Conservation (phyloP, 2,329 filamentous ascomycete species). For the Arachnopeziza araneosa region DNA sequence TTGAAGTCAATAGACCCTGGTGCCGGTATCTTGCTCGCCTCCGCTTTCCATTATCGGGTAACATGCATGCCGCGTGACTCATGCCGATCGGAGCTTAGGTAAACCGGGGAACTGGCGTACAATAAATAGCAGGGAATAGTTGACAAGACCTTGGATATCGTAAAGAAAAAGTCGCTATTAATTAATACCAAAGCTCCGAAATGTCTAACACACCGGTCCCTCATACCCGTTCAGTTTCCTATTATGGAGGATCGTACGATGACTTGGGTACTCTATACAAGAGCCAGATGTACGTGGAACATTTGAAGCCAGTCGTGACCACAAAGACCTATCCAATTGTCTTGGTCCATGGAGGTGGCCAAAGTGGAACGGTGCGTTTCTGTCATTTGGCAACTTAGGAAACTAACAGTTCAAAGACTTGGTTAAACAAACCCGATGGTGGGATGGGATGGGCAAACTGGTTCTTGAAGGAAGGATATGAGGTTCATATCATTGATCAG, state of each 20-base stretch:
- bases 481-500: conserved; percentile 37
- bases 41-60: too few species aligned
- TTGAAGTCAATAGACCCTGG: too few species aligned
- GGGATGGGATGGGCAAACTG: conserved; percentile 42
- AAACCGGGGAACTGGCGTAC: too few species aligned
- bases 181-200: too few species aligned
- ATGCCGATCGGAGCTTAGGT: too few species aligned
- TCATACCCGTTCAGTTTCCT: conserved; percentile 11
- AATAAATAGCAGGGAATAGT: too few species aligned
- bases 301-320: conserved; percentile 31
- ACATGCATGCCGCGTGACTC: too few species aligned
- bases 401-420: conserved; percentile 30
- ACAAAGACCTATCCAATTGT: conserved; percentile 20
- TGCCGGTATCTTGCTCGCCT: too few species aligned
- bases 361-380: conserved; percentile 24
- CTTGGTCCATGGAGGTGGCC: conserved; percentile 23
- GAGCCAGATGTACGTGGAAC: conserved; percentile 50
- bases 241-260: conserved; percentile 21
- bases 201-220: too few species aligned
- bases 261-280: conserved; percentile 8
- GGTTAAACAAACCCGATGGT: conserved; percentile 43
- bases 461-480: conserved; percentile 40
- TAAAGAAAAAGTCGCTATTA: too few species aligned
- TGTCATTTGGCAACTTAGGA: not conserved
- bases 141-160: too few species aligned